Evolutionary conservation across 2,329 filamentous ascomycete species (phyloP), one percentile per base, ranked within the genome.

Genomic region (Epichloe elymi): DNA sequence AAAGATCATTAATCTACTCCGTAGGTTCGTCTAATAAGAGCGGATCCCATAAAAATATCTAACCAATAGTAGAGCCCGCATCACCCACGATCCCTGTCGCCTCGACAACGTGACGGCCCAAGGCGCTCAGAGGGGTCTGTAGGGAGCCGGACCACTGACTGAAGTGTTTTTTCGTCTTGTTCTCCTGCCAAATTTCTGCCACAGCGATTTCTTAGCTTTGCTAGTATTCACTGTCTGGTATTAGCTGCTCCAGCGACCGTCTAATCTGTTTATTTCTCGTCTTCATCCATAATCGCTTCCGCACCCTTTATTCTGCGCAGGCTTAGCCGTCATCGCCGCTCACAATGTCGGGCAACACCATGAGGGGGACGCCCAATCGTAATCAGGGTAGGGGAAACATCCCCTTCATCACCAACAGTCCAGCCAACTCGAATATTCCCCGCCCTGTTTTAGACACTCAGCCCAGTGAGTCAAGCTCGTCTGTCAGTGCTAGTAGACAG

Each of bases 401-500:
- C 55, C 79, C 79, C 56, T 83, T 83, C 65, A 67, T 68, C 65
- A 67, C 68, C 64, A 80, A 75, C 67, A 84, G 79, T 66, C 81
- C 78, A 53, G 69, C 53, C 20, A 50, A 73, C 53, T 88, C 85
- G 47, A 75, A 71, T 63, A 89, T 89, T 63, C 85, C 85, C 59
- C 78, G 86, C 61, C 86, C 86, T 44, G 80, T 86, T 48, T 73
- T 80, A 56, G 86, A 89, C 48, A 67, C 67, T 53, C 70, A 76
- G 58, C 72, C 74, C 57, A 80, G 73, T 70, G 85, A 86, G 60
- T 58, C 69, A 51, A 70, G 65, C 57, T 86, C 88, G 51, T 83
- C 86, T 40, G 79, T 96, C 72, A 96, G 88, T 71, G 87, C 89
- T 60, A 97, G 91, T 70, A 83, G 93, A 64, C 87, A 93, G 69